Percentiles rank a stretch among this genome's conserved stretches.
These are phyloP conservation scores for Marasmius fiardii DNA, from an alignment of 1,284 basidiomycete species.

Conservation along the genomic window DNA sequence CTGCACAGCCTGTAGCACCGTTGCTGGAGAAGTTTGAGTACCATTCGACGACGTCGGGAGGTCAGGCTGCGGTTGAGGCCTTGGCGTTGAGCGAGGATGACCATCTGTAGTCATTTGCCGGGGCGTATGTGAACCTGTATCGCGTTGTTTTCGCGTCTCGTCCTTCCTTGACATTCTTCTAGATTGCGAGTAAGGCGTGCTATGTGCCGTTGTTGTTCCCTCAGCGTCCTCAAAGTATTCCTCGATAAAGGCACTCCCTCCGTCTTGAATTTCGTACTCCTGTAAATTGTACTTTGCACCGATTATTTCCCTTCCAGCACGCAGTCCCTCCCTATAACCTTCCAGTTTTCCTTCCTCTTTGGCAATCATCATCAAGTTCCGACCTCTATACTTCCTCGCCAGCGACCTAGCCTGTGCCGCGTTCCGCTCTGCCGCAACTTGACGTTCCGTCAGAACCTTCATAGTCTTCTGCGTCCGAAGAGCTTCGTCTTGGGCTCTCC, in stretches of 20 bases:
- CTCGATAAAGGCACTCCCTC: neutral
- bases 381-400: neutral
- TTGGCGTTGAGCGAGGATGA: neutral
- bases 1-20: neutral
- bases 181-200: neutral
- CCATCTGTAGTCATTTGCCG: neutral
- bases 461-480: neutral
- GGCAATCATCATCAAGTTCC: neutral
- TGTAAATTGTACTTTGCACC: neutral
- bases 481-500: neutral
- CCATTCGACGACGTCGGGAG: neutral
- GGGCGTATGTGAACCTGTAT: neutral
- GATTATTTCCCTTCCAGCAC: neutral
- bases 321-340: neutral
- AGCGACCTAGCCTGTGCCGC: neutral
- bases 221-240: neutral
- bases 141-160: neutral
- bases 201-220: neutral
- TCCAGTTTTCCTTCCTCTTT: neutral
- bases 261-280: neutral
- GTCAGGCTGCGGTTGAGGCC: neutral
- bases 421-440: neutral
- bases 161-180: neutral
- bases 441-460: neutral
- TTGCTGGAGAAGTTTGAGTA: neutral